These are phyloP conservation scores for Hypoxylon lienhwacheense DNA, from an alignment of 495 filamentous ascomycete genomes.

Conservation along the genomic window DNA sequence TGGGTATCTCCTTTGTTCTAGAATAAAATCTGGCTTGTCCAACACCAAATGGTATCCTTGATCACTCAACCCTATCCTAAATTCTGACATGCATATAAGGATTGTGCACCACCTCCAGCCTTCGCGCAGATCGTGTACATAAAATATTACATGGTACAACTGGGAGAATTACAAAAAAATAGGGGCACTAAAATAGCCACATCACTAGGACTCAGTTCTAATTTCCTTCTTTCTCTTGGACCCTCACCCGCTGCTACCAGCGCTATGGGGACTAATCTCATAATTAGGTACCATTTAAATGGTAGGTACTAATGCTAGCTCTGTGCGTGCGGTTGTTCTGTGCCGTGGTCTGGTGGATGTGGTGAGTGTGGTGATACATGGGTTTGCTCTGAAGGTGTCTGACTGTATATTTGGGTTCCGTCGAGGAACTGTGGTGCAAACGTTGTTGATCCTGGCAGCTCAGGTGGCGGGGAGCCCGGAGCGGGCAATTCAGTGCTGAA, in stretches of 20 bases:
- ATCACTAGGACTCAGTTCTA: slow-evolving; percentile 9
- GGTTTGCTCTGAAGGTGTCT: slow-evolving; percentile 6
- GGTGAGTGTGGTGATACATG: slow-evolving; percentile 2
- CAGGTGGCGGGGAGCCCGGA: slow-evolving; percentile 20
- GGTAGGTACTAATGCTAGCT: too few species aligned
- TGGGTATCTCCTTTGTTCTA: too few species aligned
- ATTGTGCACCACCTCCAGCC: too few species aligned
- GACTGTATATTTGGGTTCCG: slow-evolving; percentile 17
- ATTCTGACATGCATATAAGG: too few species aligned
- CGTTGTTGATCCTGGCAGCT: slow-evolving; percentile 30
- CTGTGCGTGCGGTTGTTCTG: slow-evolving; percentile 2
- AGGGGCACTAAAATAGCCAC: too few species aligned
- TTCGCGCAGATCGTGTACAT: too few species aligned
- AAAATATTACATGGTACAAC: slow-evolving; percentile 18
- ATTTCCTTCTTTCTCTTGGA: slow-evolving; percentile 8
- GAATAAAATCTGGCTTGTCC: too few species aligned
- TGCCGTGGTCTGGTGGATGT: slow-evolving; percentile 4
- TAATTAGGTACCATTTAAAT: too few species aligned
- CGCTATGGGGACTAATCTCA: too few species aligned
- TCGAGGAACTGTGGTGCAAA: slow-evolving; percentile 26
- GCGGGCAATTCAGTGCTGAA: slow-evolving; percentile 30
- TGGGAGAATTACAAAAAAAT: slow-evolving; percentile 1
- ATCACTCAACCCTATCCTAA: too few species aligned
- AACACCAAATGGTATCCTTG: too few species aligned
- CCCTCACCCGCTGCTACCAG: neutral